Percentiles rank a stretch among this genome's conserved stretches.
phyloP scores from a whole-genome alignment of 345 rosid genomes.

The Euphorbia tirucalli region DNA sequence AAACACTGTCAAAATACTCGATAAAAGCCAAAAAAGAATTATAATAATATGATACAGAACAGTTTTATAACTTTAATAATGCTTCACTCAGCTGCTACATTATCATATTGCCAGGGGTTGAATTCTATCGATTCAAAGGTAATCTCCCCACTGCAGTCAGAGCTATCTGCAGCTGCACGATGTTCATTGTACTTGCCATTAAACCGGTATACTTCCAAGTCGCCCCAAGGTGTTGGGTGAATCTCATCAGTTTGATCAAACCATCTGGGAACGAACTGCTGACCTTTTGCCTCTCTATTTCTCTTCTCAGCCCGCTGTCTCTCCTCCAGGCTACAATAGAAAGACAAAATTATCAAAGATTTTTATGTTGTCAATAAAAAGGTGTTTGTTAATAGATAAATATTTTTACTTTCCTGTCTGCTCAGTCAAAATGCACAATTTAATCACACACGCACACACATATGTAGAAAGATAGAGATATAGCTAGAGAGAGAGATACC shows the following conservation, averaged over 20 bases:
- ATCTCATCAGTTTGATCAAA: constrained; percentile 57
- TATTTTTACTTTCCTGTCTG: background rate
- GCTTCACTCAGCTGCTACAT: constrained; percentile 45
- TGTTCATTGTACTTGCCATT: constrained; percentile 65
- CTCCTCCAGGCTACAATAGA: constrained; percentile 52
- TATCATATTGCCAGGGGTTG: constrained; percentile 73
- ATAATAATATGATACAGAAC: constrained; percentile 21
- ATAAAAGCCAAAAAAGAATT: constrained; percentile 11
- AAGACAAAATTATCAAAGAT: background rate
- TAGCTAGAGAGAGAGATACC: constrained; percentile 36
- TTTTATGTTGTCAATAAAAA: too few species aligned
- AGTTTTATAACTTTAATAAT: background rate
- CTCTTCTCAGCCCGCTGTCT: constrained; percentile 79
- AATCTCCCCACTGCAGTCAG: constrained; percentile 35
- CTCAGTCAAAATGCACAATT: background rate
- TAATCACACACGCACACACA: background rate
- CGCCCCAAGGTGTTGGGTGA: constrained; percentile 85
- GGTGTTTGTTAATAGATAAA: too few species aligned
- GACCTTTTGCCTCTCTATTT: constrained; percentile 59
- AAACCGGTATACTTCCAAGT: constrained; percentile 69
- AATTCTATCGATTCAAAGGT: constrained; percentile 42
- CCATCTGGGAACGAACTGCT: constrained; percentile 65
- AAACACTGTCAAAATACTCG: constrained; percentile 12
- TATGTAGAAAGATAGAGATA: background rate
- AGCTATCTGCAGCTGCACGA: constrained; percentile 47